phyloP scores from a whole-genome alignment of 169 alveolate genomes.

The Eimeria maxima region DNA sequence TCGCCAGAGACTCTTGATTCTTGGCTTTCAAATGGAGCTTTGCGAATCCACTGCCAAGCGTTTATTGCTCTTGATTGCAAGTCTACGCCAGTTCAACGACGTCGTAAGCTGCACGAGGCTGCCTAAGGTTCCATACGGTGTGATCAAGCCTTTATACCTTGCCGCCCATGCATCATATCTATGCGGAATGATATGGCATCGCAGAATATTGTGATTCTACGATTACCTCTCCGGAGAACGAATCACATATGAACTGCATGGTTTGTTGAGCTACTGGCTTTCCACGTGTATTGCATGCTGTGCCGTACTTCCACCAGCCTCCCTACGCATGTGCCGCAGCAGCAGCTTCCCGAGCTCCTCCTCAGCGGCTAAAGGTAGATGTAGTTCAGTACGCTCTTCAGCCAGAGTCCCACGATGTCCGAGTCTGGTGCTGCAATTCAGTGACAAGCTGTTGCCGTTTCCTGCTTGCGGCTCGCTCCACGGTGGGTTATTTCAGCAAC shows the following conservation, averaged over 20 bases:
- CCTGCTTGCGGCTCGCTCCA: slow-evolving; percentile 69
- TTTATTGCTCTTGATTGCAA: slow-evolving; percentile 71
- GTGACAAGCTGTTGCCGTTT: slow-evolving; percentile 59
- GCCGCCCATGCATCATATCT: not conserved
- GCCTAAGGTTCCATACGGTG: not conserved
- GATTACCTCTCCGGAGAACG: not conserved
- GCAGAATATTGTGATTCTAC: not conserved
- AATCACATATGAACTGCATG: not conserved
- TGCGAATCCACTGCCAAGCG: slow-evolving; percentile 67
- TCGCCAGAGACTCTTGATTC: slow-evolving; percentile 67
- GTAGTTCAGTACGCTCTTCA: slow-evolving; percentile 71
- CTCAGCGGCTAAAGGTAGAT: slow-evolving; percentile 52
- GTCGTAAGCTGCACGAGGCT: not conserved
- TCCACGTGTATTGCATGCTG: not conserved
- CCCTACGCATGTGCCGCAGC: not conserved
- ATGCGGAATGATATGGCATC: not conserved
- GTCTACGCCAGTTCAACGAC: not conserved
- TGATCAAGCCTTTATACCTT: not conserved
- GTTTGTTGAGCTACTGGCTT: not conserved
- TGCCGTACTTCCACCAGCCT: not conserved
- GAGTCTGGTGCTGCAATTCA: slow-evolving; percentile 77
- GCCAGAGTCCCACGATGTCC: slow-evolving; percentile 62
- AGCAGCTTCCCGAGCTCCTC: slow-evolving; percentile 6
- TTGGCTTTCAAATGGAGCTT: slow-evolving; percentile 80
- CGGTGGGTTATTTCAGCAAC: slow-evolving; percentile 1